These are phyloP conservation scores for Chara braunii DNA, from an alignment of 139 green algal genomes.

Conservation along the genomic window DNA sequence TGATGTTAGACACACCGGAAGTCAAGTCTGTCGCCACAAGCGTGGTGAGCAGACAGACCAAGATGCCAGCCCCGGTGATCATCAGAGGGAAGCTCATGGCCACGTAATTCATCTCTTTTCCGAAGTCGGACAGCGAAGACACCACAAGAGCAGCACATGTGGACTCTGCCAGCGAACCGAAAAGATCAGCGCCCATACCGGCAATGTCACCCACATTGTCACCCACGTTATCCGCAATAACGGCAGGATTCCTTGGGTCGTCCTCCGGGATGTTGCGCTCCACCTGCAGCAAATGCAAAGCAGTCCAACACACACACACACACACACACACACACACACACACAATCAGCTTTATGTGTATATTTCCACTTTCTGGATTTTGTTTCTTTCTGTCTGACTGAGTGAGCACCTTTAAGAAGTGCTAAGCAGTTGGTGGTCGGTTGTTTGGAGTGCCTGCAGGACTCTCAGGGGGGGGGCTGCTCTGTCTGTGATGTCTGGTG, in stretches of 20 bases:
- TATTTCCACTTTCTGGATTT: too few relatives aligned
- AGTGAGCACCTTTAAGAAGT: too few relatives aligned
- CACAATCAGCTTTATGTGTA: too few relatives aligned
- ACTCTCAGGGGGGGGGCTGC: too few relatives aligned
- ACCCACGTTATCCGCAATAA: conserved; percentile 68
- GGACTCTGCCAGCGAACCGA: conserved; percentile 57
- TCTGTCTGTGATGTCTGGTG: too few relatives aligned
- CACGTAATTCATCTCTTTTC: background rate
- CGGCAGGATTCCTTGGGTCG: conserved; percentile 89
- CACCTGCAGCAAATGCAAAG: too few relatives aligned
- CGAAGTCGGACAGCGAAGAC: conserved; percentile 10
- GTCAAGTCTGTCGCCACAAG: conserved; percentile 32
- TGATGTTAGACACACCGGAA: conserved; percentile 1
- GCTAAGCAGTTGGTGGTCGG: too few relatives aligned
- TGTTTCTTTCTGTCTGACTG: too few relatives aligned
- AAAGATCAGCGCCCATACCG: conserved; percentile 93
- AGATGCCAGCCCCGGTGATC: conserved; percentile 45
- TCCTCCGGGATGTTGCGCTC: conserved; percentile 69
- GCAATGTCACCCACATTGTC: conserved; percentile 97
- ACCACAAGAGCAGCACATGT: conserved; percentile 52
- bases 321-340: too few relatives aligned
- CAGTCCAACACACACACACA: too few relatives aligned
- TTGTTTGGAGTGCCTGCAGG: too few relatives aligned
- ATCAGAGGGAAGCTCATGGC: conserved; percentile 44
- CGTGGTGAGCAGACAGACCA: conserved; percentile 35